Evolutionary conservation across 768 basidiomycete species (phyloP).

Genomic region (Termitomyces sp.): DNA sequence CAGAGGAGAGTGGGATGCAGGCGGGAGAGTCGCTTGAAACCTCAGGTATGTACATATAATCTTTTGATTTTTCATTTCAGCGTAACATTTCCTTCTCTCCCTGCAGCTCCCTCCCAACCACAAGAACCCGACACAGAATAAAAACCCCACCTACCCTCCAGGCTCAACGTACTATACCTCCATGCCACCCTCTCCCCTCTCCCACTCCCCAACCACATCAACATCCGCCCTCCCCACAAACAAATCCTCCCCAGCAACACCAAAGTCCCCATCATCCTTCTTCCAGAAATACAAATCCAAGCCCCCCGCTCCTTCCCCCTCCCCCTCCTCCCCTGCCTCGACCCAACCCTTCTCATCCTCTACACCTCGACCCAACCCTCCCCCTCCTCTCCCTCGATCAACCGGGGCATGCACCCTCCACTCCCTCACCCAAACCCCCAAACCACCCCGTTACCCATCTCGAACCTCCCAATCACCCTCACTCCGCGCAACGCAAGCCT

Average conservation of each 20-base stretch:
- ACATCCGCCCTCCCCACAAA: no score
- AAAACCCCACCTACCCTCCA: neutral
- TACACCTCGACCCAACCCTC: no score
- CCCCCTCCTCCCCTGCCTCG: no score
- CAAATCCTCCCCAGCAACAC: no score
- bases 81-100: no score
- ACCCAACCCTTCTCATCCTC: no score
- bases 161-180: neutral
- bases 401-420: neutral
- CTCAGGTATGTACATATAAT: neutral
- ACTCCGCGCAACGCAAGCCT: constrained; percentile 37
- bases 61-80: no score
- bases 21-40: no score
- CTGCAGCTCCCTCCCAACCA: neutral
- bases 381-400: neutral
- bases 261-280: no score
- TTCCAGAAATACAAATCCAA: neutral
- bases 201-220: no score
- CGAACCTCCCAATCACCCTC: constrained; percentile 32
- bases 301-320: neutral
- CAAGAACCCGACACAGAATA: neutral
- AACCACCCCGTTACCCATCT: constrained; percentile 25
- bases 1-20: no score
- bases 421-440: no score
- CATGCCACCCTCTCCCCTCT: neutral